These are phyloP conservation scores for Bothriochloa decipiens DNA, from an alignment of 176 grass and related monocot species.

Conservation along the genomic window DNA sequence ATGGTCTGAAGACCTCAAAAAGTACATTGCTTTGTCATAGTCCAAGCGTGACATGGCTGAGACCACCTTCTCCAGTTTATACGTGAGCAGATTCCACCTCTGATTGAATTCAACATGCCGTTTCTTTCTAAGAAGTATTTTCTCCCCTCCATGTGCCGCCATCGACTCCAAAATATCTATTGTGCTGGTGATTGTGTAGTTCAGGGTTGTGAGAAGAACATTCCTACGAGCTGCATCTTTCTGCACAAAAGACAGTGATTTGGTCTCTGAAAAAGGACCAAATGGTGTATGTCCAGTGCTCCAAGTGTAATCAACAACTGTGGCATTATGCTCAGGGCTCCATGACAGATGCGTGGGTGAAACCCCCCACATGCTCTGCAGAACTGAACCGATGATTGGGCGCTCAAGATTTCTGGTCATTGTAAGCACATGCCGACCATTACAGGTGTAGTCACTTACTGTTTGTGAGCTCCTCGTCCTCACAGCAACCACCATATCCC, in stretches of 20 bases:
- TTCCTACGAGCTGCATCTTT: conserved; percentile 89
- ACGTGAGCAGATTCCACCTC: conserved; percentile 90
- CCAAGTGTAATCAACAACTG: conserved; percentile 87
- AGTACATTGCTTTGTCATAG: conserved; percentile 86
- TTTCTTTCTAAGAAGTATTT: conserved; percentile 83
- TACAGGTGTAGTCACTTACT: conserved; percentile 95
- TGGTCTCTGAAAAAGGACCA: conserved; percentile 85
- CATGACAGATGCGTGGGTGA: conserved; percentile 79
- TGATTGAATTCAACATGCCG: conserved; percentile 85
- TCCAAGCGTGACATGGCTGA: conserved; percentile 88
- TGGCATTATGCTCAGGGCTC: conserved; percentile 74
- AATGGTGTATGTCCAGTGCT: conserved; percentile 91
- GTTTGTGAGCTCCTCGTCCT: conserved; percentile 88
- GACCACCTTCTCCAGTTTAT: conserved; percentile 88
- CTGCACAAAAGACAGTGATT: conserved; percentile 93
- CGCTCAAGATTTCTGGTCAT: conserved; percentile 81
- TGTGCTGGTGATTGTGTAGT: conserved; percentile 77
- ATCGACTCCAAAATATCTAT: conserved; percentile 77
- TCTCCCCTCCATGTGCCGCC: conserved; percentile 80
- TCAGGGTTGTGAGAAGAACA: conserved; percentile 82
- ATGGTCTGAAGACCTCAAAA: conserved; percentile 83
- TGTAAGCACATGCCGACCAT: conserved; percentile 81
- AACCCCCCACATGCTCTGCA: conserved; percentile 96
- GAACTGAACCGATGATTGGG: conserved; percentile 74
- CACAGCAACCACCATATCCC: conserved; percentile 89